Percentiles rank a stretch among this genome's conserved stretches.
phyloP scores from a whole-genome alignment of 164 flowering plant genomes.

The Akebia trifoliata region DNA sequence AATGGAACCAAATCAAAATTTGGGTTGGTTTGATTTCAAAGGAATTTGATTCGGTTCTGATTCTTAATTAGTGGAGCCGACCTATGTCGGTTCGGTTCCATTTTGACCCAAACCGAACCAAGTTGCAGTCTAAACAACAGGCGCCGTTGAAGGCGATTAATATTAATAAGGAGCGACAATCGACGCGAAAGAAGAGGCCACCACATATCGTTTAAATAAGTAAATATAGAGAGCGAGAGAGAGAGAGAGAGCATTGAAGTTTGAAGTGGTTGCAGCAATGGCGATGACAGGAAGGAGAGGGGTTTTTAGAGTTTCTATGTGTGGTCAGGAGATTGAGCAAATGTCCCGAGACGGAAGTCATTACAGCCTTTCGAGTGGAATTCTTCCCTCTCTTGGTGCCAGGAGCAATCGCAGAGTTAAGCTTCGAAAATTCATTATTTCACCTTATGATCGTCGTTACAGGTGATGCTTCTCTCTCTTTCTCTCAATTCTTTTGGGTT shows the following conservation, averaged over 20 bases:
- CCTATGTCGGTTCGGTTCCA: too few relatives aligned
- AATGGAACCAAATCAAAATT: too few relatives aligned
- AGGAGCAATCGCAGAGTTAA: conserved; percentile 64
- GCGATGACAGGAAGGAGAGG: conserved; percentile 18
- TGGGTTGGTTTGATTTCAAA: too few relatives aligned
- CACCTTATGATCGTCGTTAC: conserved; percentile 82
- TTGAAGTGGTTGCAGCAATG: conserved; percentile 14
- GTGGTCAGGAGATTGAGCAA: conserved; percentile 59
- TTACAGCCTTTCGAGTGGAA: conserved; percentile 67
- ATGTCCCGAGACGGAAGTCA: conserved; percentile 80
- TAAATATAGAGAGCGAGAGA: too few relatives aligned
- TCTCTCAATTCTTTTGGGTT: background rate
- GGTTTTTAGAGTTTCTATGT: conserved; percentile 34
- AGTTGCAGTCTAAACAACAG: too few relatives aligned
- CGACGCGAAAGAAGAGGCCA: too few relatives aligned
- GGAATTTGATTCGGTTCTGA: too few relatives aligned
- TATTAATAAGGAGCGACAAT: too few relatives aligned
- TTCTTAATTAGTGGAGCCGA: too few relatives aligned
- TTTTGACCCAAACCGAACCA: too few relatives aligned
- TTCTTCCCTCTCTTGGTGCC: conserved; percentile 87
- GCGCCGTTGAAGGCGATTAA: too few relatives aligned
- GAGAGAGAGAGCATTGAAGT: conserved; percentile 8
- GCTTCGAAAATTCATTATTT: conserved; percentile 54
- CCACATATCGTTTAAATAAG: too few relatives aligned
- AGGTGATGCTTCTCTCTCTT: conserved; percentile 33